A percentile compares a stretch with the other conserved stretches of the same genome.
Evolutionary conservation across 257 asterid genomes (phyloP).

Genomic region (Plantago elongata): DNA sequence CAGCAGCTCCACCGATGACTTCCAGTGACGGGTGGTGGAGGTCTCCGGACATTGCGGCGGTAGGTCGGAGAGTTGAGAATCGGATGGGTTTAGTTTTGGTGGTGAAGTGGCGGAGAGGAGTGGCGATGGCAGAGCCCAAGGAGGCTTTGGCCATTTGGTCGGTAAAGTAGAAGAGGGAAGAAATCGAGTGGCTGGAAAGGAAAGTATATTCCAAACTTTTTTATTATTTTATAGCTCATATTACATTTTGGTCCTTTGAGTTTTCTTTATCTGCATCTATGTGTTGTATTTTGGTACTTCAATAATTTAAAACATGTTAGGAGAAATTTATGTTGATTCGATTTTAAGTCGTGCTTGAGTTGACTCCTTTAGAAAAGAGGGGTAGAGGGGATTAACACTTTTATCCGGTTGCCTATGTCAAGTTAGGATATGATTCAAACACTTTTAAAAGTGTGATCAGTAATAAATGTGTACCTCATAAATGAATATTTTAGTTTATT

Average conservation of each 20-base stretch:
- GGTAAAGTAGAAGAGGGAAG: background rate
- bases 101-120: slow-evolving; percentile 38
- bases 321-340: no score
- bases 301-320: no score
- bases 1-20: slow-evolving; percentile 70
- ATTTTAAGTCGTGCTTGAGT: no score
- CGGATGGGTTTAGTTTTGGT: slow-evolving; percentile 19
- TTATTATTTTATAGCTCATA: background rate
- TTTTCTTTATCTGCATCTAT: no score
- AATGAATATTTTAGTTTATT: no score
- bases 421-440: no score
- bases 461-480: no score
- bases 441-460: no score
- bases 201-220: background rate
- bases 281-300: no score
- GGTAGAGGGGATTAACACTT: no score
- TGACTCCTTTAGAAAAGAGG: no score
- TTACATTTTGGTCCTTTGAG: background rate
- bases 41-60: slow-evolving; percentile 23
- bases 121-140: slow-evolving; percentile 39
- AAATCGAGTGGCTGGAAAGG: background rate
- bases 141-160: slow-evolving; percentile 61
- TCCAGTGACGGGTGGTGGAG: slow-evolving; percentile 59
- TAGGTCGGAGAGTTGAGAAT: slow-evolving; percentile 23
- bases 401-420: no score